Evolutionary conservation across 805 yeast species (phyloP), one percentile per base, ranked within the genome.

Genomic region (Starmerella sp.): DNA sequence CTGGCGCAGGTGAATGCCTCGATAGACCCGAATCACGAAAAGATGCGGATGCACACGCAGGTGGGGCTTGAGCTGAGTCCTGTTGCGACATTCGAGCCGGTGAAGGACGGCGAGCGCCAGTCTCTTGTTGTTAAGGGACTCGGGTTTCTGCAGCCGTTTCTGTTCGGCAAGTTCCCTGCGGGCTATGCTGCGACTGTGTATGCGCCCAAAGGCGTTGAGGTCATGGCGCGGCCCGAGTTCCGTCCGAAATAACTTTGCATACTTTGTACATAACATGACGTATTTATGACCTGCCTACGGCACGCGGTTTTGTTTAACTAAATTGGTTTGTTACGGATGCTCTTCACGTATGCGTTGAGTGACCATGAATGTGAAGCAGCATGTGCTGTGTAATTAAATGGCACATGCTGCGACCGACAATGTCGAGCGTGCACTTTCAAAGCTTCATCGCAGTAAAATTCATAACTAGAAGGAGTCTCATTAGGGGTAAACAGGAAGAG

Each of bases 131-230:
- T 70, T 28, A 59, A 68, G 2, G 69, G 71, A 3, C 51, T 70
- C 7, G 73, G 73, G 0, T 55, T 59, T 22, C 49, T 69, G 13
- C 70, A 70, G 54, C 53, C 69, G 35, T 60, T 63, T 30, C 55
- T 60, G 6, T 60, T 58, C 22, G 49, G 39, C 5, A 7, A 55
- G 35, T 62, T 67, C 13, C 69, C 70, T 3, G 54, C 43, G 15
- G 63, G 56, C 5, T 63, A 65, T 22, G 48, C 31, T 3, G 50
- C 65, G 3, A 54, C 36, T 7, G 66, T 68, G 4, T 60, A 61
- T 50, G 64, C 63, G 0, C 53, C 64, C 1, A 54, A 59, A 4
- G 66, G 65, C 2, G 55, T 64, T 2, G 62, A 62, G 30, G 61
- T 69, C 13, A 57, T 55, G 6, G 34, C 59, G 0, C 56, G 72